Base-by-base conservation (phyloP, 371 early-diverging fungal genomes). In the Mucor plumbeus region DNA sequence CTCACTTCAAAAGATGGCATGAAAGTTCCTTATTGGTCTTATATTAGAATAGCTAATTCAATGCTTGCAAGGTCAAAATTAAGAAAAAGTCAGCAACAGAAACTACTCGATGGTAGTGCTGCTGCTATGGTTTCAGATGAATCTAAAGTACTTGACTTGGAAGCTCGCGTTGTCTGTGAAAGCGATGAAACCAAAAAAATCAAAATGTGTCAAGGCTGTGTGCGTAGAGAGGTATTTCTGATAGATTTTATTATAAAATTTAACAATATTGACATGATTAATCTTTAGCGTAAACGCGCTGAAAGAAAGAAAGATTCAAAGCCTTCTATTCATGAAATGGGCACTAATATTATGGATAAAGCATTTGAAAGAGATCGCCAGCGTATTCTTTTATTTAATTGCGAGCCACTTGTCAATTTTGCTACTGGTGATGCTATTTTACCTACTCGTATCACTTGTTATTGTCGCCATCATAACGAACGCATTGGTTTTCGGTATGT, bases 381-480 rank as follows among this genome's bases (percentile, higher is more conserved):
- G 64, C 87, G 91, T 50, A 85, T 92, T 40, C 65, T 94, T 4
- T 81, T 94, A 8, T 95, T 96, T 76, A 96, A 94, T 74, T 92
- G 93, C 79, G 86, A 82, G 64, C 90, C 91, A 36, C 69, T 94
- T 57, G 85, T 94, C 9, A 92, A 94, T 69, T 95, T 97, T 67
- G 85, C 82, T 72, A 87, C 88, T 19, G 95, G 94, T 39, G 94
- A 94, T 73, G 85, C 91, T 2, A 87, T 91, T 61, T 74, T 97
- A 44, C 95, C 96, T 14, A 92, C 94, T 1, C 88, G 97, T 40
- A 94, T 97, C 65, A 95, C 96, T 8, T 97, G 97, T 76, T 97
- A 97, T 75, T 96, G 96, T 79, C 86, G 97, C 13, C 97, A 97
- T 70, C 96, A 96, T 72, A 84, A 88, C 69, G 97, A 97, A 72